Evolutionary conservation across 2,329 filamentous ascomycete species (phyloP).

Genomic region (Talaromyces sp.): DNA sequence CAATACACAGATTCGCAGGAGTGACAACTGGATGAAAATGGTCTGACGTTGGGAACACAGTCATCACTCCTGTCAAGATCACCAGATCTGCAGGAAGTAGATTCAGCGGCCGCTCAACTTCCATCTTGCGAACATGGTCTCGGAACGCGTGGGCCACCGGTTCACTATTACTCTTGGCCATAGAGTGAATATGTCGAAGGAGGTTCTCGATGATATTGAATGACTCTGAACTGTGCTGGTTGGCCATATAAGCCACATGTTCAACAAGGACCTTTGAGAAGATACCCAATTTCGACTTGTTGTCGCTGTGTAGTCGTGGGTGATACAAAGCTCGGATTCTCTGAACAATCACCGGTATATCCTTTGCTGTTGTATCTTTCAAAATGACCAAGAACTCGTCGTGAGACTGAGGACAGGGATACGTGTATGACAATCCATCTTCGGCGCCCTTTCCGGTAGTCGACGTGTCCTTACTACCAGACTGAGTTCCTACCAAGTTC

Average conservation of each 20-base stretch:
- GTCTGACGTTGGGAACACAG: constrained; percentile 89
- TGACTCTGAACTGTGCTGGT: constrained; percentile 47
- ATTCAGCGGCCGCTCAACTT: constrained; percentile 49
- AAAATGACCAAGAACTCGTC: constrained; percentile 65
- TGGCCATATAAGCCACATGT: constrained; percentile 56
- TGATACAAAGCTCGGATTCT: constrained; percentile 90
- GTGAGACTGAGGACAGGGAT: constrained; percentile 74
- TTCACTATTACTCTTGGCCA: constrained; percentile 78
- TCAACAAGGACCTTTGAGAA: constrained; percentile 47
- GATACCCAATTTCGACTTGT: constrained; percentile 72
- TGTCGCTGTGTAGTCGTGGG: constrained; percentile 74
- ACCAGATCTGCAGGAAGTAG: constrained; percentile 66
- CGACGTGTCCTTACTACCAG: background rate
- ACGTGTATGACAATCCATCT: constrained; percentile 66
- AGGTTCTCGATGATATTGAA: constrained; percentile 71
- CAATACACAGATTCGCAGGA: constrained; percentile 79
- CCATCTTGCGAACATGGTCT: constrained; percentile 57
- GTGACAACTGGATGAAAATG: constrained; percentile 96
- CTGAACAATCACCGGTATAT: constrained; percentile 74
- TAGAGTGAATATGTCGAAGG: constrained; percentile 84
- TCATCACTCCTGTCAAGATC: constrained; percentile 74
- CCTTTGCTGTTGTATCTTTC: constrained; percentile 55
- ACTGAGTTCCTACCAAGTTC: background rate
- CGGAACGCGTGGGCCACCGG: constrained; percentile 75
- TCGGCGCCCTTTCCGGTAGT: background rate